Evolutionary conservation across 192 early-diverging fungal genomes (phyloP).

Genomic region (Phycomyces blakesleeanus): DNA sequence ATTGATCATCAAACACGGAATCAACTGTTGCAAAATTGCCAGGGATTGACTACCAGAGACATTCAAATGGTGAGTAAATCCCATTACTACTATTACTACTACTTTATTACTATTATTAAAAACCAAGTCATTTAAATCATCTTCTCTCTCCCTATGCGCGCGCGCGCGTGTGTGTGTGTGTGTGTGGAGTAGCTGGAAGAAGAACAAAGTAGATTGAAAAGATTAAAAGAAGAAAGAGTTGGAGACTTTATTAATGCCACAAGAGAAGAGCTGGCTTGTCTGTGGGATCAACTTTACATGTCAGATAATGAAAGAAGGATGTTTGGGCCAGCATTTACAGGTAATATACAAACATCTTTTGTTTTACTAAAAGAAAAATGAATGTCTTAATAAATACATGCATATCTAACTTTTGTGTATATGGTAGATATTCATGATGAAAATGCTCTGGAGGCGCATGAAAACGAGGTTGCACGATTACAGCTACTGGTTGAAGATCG

Average conservation of each 20-base stretch:
- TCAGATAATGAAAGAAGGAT: slow-evolving; percentile 13
- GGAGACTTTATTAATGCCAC: slow-evolving; percentile 41
- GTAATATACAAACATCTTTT: not conserved
- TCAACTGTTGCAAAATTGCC: slow-evolving; percentile 1
- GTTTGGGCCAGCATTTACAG: slow-evolving; percentile 18
- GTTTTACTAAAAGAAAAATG: no score
- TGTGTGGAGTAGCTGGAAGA: slow-evolving; percentile 32
- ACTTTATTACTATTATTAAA: no score
- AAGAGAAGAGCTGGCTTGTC: slow-evolving; percentile 26
- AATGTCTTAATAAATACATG: no score
- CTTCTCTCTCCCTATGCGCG: no score
- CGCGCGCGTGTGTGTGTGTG: no score
- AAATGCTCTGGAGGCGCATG: slow-evolving; percentile 34
- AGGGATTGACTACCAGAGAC: slow-evolving; percentile 9
- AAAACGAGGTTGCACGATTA: slow-evolving; percentile 37
- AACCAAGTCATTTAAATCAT: no score
- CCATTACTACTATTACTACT: no score
- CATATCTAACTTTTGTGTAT: not conserved
- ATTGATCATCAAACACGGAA: slow-evolving; percentile 3
- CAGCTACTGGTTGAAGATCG: slow-evolving; percentile 33
- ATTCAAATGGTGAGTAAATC: slow-evolving; percentile 11
- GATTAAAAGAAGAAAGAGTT: slow-evolving; percentile 37
- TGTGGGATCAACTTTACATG: slow-evolving; percentile 46
- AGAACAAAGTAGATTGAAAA: slow-evolving; percentile 33
- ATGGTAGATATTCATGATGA: slow-evolving; percentile 15